Evolutionary conservation across 2,329 filamentous ascomycete genomes (phyloP).

Genomic region (Aureobasidium sp.): DNA sequence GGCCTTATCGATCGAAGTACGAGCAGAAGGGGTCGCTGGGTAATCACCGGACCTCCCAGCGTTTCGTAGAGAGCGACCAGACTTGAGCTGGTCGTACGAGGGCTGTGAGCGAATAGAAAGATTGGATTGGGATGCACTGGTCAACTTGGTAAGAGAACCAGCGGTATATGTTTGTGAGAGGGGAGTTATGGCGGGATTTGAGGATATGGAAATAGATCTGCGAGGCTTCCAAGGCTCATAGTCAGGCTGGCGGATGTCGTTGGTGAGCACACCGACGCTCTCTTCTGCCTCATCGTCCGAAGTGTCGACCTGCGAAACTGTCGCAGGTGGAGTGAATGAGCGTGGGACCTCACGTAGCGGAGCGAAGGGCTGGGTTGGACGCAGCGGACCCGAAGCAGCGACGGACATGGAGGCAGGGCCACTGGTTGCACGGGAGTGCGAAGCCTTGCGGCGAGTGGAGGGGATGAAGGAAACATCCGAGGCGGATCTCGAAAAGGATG

Average conservation of each 20-base stretch:
- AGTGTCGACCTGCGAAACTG: slow-evolving; percentile 41
- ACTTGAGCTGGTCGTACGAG: slow-evolving; percentile 11
- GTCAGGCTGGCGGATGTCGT: slow-evolving; percentile 33
- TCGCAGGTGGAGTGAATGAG: slow-evolving; percentile 47
- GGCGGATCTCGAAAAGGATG: slow-evolving; percentile 30
- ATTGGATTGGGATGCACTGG: slow-evolving; percentile 45
- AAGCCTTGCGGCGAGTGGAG: slow-evolving; percentile 29
- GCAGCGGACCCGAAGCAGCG: slow-evolving; percentile 34
- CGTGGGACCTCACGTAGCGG: slow-evolving; percentile 42
- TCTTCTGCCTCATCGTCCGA: slow-evolving; percentile 35
- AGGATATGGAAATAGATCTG: slow-evolving; percentile 37
- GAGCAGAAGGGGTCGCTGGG: slow-evolving; percentile 41
- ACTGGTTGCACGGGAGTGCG: slow-evolving; percentile 46
- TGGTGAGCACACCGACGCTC: slow-evolving; percentile 34
- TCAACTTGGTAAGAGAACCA: slow-evolving; percentile 38
- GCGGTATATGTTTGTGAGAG: slow-evolving; percentile 26
- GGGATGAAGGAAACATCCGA: slow-evolving; percentile 36
- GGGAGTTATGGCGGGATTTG: slow-evolving; percentile 17
- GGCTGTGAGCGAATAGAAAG: slow-evolving; percentile 34
- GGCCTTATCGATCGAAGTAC: slow-evolving; percentile 49
- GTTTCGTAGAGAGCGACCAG: slow-evolving; percentile 38
- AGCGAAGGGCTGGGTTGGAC: slow-evolving; percentile 44
- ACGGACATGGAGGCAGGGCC: slow-evolving; percentile 45
- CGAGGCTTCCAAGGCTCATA: slow-evolving; percentile 30
- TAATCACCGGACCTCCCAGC: slow-evolving; percentile 43